These are phyloP conservation scores for Enterospora canceri DNA, from an alignment of 371 early-diverging fungal species.

Conservation along the genomic window DNA sequence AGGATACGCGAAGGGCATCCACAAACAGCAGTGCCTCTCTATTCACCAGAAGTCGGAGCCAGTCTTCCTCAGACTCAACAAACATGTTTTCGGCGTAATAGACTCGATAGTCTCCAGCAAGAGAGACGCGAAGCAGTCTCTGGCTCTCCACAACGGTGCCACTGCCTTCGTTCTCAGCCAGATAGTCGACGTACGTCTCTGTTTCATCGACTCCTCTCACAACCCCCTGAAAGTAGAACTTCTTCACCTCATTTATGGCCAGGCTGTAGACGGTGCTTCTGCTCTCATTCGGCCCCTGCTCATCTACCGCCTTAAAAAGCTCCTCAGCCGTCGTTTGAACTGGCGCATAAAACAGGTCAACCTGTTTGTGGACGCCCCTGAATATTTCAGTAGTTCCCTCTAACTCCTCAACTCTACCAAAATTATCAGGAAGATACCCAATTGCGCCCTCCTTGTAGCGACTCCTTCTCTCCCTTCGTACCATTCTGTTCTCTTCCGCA, in stretches of 20 bases:
- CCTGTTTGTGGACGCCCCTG: neutral
- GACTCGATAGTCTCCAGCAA: neutral
- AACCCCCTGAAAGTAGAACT: neutral
- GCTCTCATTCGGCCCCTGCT: no score
- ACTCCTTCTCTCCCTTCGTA: neutral
- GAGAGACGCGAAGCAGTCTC: neutral
- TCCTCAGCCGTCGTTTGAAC: constrained; percentile 8
- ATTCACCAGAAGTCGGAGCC: neutral
- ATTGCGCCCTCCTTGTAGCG: neutral
- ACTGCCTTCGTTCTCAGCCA: neutral
- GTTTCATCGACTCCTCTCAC: neutral
- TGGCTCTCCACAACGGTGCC: neutral
- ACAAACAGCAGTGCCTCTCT: neutral
- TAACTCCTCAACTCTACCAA: constrained; percentile 18
- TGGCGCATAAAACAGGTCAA: constrained; percentile 13
- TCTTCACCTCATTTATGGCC: neutral
- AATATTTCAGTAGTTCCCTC: neutral
- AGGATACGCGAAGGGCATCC: neutral
- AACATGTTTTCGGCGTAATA: neutral
- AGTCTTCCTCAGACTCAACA: neutral
- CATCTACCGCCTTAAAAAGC: neutral
- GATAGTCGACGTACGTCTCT: neutral
- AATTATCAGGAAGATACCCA: constrained; percentile 42
- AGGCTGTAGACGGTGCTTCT: neutral
- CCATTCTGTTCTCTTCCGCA: neutral